phyloP scores from a whole-genome alignment of 1,284 basidiomycete genomes.

The Ustilago cynodontis region DNA sequence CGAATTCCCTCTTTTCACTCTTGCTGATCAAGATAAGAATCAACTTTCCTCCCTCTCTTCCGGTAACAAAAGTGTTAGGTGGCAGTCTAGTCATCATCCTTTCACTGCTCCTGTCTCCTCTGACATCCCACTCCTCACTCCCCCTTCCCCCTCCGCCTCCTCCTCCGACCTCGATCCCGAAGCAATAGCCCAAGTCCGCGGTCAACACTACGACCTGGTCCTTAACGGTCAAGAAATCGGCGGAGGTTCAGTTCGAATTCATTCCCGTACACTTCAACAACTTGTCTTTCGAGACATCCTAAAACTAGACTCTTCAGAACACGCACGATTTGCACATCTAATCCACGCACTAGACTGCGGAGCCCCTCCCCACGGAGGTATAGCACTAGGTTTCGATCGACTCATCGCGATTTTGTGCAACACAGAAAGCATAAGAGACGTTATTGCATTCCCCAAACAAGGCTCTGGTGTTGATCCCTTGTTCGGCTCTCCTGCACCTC shows the following conservation, averaged over 20 bases:
- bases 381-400: conserved; percentile 87
- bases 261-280: conserved; percentile 87
- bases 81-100: conserved; percentile 92
- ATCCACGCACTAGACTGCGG: conserved; percentile 86
- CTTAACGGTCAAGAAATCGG: conserved; percentile 93
- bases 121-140: conserved; percentile 81
- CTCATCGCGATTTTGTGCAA: conserved; percentile 89
- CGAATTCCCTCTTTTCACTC: conserved; percentile 93
- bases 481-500: conserved; percentile 83
- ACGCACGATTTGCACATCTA: conserved; percentile 82
- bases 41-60: conserved; percentile 74
- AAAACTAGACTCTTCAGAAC: conserved; percentile 80
- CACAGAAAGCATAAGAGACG: conserved; percentile 86
- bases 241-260: conserved; percentile 91
- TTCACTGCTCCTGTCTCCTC: conserved; percentile 95
- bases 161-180: not conserved
- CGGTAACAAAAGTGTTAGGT: conserved; percentile 72
- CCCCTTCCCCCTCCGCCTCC: conserved; percentile 32
- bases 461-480: conserved; percentile 85
- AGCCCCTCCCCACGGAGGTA: conserved; percentile 94
- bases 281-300: conserved; percentile 83
- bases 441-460: conserved; percentile 96
- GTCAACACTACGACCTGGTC: conserved; percentile 98
- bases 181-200: conserved; percentile 74
- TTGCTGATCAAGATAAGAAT: conserved; percentile 87